phyloP scores from a whole-genome alignment of 208 protist genomes.

The Angomonas ambiguus region DNA sequence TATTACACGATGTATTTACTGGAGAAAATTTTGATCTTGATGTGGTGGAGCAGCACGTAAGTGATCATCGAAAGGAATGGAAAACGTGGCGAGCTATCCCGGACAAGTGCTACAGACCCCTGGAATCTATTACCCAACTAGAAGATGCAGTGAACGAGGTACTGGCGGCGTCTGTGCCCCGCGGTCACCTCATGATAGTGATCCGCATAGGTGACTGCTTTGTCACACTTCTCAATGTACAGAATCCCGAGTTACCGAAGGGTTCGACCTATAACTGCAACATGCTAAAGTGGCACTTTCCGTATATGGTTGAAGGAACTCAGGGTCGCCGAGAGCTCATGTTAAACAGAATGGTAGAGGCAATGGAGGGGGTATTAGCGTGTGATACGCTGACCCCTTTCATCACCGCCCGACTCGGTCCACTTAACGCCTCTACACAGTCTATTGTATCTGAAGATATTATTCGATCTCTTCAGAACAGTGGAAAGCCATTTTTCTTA shows the following conservation, averaged over 20 bases:
- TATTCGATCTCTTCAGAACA: conserved; percentile 52
- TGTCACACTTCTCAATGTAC: conserved; percentile 70
- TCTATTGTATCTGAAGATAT: conserved; percentile 58
- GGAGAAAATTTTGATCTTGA: conserved; percentile 23
- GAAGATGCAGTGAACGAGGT: conserved; percentile 74
- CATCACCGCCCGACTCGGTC: conserved; percentile 56
- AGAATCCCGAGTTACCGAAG: conserved; percentile 59
- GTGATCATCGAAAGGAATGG: conserved; percentile 49
- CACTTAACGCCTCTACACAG: conserved; percentile 36
- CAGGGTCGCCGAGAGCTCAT: conserved; percentile 62
- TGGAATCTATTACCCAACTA: conserved; percentile 65
- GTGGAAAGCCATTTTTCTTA: conserved; percentile 71
- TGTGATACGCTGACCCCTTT: conserved; percentile 68
- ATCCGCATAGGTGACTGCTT: conserved; percentile 83
- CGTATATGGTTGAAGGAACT: conserved; percentile 62
- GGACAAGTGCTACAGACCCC: conserved; percentile 47
- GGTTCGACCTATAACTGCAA: conserved; percentile 72
- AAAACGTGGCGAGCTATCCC: conserved; percentile 68
- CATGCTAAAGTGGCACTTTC: conserved; percentile 88
- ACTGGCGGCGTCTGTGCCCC: conserved; percentile 31
- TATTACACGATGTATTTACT: conserved; percentile 62
- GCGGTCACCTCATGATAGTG: conserved; percentile 83
- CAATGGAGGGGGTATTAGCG: conserved; percentile 69
- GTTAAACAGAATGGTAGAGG: conserved; percentile 78
- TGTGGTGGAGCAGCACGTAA: conserved; percentile 47